Evolutionary conservation across 179 eudicot genomes (phyloP), one percentile per base, ranked within the genome.

Genomic region (Heliamphora pulchella): DNA sequence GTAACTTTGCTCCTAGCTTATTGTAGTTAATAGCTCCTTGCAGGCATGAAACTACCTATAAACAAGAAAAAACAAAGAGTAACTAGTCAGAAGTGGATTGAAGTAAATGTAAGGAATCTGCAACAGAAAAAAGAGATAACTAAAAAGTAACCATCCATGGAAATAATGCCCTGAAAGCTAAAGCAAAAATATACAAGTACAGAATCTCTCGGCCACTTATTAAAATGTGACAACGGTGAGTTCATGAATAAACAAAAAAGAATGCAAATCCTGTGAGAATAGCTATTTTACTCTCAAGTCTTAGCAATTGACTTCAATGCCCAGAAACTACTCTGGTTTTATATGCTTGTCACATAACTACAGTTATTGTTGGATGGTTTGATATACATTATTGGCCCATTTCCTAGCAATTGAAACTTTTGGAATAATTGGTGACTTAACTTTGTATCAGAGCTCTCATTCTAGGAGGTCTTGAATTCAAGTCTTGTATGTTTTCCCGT

Each of bases 1-100:
- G 99, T 79, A 94, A 84, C 82, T 91, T 94, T 75, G 99, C 98
- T 79, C 99, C 97, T 63, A 96, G 83, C 82, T 87, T 96, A 76
- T 80, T 89, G 83, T 92, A 96, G 73, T 92, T 90, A 51, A 89
- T 92, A 58, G 92, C 84, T 74, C 99, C 99, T 88, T 89, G 98
- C 75, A 96, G 87, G 86, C 98, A 96, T 79, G 89, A 87, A n/a
- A 96, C 96, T 87, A 94, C 83, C 99, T 96, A 75, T 80, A 77
- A 71, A 83, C 71, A 53, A 80, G 65, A 17, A 77, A 70, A 69
- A 58, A 6, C 70, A 50, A 75, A 67, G 5, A 57, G 51, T 8
- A 57, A 41, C 61, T 44, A 31, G 74, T 61, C 47, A 70, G 69
- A 58, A 14, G 68, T 48, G 44, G 59, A 70, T 71, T n/a, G 43